Base-by-base conservation (phyloP, 1,284 basidiomycete species). In the Rhizoctonia solani region DNA sequence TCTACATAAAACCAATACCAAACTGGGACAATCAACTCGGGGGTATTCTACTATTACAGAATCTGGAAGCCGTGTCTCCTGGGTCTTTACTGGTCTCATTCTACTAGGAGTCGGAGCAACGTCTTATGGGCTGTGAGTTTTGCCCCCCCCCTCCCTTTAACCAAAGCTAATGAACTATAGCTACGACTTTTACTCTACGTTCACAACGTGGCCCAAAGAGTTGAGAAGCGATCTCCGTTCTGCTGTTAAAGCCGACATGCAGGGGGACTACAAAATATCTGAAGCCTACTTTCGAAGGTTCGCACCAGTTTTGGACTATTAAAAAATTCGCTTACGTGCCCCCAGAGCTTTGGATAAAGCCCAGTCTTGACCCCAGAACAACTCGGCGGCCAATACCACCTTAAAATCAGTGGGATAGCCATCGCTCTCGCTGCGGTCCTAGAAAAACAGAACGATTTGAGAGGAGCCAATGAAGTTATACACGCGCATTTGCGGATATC, bases 381-480 rank as follows among this genome's bases (percentile, higher is more conserved):
- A 3, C 82, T 89, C 71, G 78, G 79, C 1, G 69, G 79, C 0
- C 78, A 85, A 9, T 84, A 87, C 0, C 82, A 86, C 68, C 80
- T 90, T 69, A 91, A 89, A 75, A 77, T 85, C 1, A 85, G 87
- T 0, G 89, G 89, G 1, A 84, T 92, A n/a, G 86, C 84, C 0
- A 81, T 88, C 21, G 77, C 81, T 4, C 79, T 90, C 47, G 87
- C 84, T 1, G 84, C 85, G 50, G 82, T 87, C 0, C 77, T 87
- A 14, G 87, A 90, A 71, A 76, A 77, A 13, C 75, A 78, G 5
- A 75, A 80, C 8, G 78, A 81, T 25, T 75, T 75, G 0, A 75
- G 80, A 30, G 76, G 77, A 4, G 88, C 90, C 0, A 88, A 85
- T 71, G 78, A 81, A 2, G 75, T 81, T 83, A 87, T 73, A 71